Evolutionary conservation across 2,329 filamentous ascomycete species (phyloP).

Genomic region (Xylaria polymorpha): DNA sequence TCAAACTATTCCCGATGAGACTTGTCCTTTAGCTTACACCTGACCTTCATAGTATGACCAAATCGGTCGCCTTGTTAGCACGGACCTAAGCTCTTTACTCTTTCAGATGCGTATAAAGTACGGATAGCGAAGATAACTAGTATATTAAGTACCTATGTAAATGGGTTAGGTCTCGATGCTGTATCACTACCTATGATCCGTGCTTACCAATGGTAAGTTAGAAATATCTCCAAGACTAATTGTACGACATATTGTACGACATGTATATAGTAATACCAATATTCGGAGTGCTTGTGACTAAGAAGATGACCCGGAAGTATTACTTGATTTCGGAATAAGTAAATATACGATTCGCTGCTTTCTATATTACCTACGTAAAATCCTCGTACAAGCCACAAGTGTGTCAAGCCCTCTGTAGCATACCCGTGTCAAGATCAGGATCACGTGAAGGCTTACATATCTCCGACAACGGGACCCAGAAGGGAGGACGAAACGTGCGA

Average conservation of each 20-base stretch:
- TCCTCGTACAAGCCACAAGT: neutral
- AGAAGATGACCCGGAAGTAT: neutral
- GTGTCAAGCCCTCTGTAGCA: neutral
- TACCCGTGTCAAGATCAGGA: no score
- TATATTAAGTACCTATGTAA: no score
- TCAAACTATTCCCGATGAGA: neutral
- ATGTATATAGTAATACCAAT: neutral
- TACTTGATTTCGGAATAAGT: neutral
- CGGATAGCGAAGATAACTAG: no score
- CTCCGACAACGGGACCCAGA: no score
- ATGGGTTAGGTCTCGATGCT: no score
- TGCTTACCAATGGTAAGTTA: neutral
- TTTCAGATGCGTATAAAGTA: no score
- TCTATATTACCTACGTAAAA: neutral
- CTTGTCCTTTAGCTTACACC: neutral
- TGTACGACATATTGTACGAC: neutral
- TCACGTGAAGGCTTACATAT: no score
- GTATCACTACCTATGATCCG: no score
- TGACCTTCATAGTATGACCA: neutral
- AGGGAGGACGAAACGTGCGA: neutral
- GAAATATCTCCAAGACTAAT: neutral
- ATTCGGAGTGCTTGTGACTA: neutral
- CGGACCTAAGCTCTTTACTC: no score
- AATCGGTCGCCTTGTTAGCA: neutral
- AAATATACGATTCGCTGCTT: neutral